Percentiles rank a stretch among this genome's conserved stretches.
These are phyloP conservation scores for Phlegmacium glaucopus DNA, from an alignment of 768 basidiomycete species.

Conservation along the genomic window DNA sequence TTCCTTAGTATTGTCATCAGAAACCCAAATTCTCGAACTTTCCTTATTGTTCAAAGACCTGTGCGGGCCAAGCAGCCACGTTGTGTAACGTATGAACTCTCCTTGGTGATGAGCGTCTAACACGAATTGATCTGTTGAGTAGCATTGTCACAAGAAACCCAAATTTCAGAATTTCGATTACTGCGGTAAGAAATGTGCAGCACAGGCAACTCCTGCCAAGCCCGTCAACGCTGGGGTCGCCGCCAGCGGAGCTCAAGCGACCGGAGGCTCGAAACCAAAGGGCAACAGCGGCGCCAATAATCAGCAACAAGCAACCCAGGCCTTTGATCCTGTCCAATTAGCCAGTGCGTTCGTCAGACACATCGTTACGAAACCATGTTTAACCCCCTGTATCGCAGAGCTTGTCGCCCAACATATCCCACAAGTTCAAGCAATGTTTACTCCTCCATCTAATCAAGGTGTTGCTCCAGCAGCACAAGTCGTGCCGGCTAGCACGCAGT, in stretches of 20 bases:
- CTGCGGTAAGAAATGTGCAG: conserved; percentile 64
- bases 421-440: conserved; percentile 39
- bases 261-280: conserved; percentile 10
- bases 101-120: not conserved
- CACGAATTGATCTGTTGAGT: conserved; percentile 1
- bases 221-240: conserved; percentile 8
- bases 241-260: conserved; percentile 5
- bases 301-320: conserved; percentile 18
- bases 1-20: conserved; percentile 44
- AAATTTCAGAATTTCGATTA: conserved; percentile 58
- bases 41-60: conserved; percentile 52
- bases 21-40: conserved; percentile 46
- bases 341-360: conserved; percentile 30
- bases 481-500: conserved; percentile 12
- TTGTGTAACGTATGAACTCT: conserved; percentile 40
- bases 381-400: conserved; percentile 23
- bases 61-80: conserved; percentile 41
- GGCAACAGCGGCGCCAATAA: conserved; percentile 11
- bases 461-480: conserved; percentile 14
- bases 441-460: conserved; percentile 3
- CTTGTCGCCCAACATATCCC: conserved; percentile 46
- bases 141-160: conserved; percentile 58
- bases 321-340: conserved; percentile 36
- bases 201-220: conserved; percentile 36
- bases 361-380: not conserved